Evolutionary conservation across 106 monocot species (phyloP).

Genomic region (Allium cepa): DNA sequence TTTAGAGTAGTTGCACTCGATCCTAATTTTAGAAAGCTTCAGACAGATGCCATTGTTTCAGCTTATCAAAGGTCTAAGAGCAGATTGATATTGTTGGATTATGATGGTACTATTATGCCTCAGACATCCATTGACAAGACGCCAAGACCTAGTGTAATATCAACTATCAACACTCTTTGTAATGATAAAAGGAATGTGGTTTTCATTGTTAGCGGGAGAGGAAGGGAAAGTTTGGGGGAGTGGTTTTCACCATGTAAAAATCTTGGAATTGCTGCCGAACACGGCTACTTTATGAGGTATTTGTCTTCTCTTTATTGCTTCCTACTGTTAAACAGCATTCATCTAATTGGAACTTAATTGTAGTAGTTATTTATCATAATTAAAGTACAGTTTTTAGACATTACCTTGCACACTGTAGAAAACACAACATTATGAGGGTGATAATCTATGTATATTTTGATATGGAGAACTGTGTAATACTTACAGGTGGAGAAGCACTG

Average conservation of each 20-base stretch:
- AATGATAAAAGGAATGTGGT: constrained; percentile 53
- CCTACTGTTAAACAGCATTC: background rate
- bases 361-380: too few species aligned
- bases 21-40: constrained; percentile 59
- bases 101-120: constrained; percentile 58
- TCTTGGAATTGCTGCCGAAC: constrained; percentile 73
- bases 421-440: too few species aligned
- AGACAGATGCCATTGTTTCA: constrained; percentile 33
- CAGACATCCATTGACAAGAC: constrained; percentile 40
- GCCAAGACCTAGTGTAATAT: constrained; percentile 31
- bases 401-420: too few species aligned
- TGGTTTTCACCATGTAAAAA: constrained; percentile 59
- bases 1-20: constrained; percentile 67
- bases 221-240: constrained; percentile 33
- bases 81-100: constrained; percentile 62
- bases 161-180: constrained; percentile 40
- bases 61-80: constrained; percentile 39
- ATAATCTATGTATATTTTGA: background rate
- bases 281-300: constrained; percentile 67
- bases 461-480: background rate
- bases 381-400: too few species aligned
- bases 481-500: constrained; percentile 37
- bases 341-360: background rate
- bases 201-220: constrained; percentile 63
- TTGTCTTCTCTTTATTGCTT: background rate